Evolutionary conservation across 1,284 basidiomycete species (phyloP).

Genomic region (Ceratobasidium sp.): DNA sequence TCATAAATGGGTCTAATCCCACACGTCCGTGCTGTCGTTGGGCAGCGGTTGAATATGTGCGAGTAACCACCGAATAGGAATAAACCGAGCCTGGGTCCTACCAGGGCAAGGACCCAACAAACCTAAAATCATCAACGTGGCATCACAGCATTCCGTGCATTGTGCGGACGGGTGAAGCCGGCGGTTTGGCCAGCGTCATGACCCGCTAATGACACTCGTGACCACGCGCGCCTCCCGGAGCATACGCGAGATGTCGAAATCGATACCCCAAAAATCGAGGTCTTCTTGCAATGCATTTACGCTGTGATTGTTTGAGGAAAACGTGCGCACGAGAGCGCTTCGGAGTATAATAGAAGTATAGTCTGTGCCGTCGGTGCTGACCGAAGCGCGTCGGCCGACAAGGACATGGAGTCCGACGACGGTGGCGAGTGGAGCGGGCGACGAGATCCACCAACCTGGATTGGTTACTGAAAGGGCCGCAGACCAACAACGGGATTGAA

Average conservation of each 20-base stretch:
- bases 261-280: conserved; percentile 25
- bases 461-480: not conserved
- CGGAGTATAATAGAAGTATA: conserved; percentile 6
- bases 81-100: no score
- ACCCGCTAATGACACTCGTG: not conserved
- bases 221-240: conserved; percentile 14
- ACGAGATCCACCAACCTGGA: not conserved
- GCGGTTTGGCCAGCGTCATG: not conserved
- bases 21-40: not conserved
- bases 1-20: not conserved
- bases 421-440: conserved; percentile 13
- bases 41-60: no score
- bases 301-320: not conserved
- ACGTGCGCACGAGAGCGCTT: not conserved
- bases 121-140: conserved; percentile 19
- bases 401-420: conserved; percentile 24
- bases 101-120: not conserved
- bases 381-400: conserved; percentile 37
- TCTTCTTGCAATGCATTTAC: conserved; percentile 2
- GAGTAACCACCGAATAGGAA: no score
- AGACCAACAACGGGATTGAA: not conserved
- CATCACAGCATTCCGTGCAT: not conserved
- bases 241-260: conserved; percentile 28
- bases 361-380: not conserved
- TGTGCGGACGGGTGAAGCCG: conserved; percentile 9